phyloP scores from a whole-genome alignment of 2,329 filamentous ascomycete genomes.

The Fusarium tjaetaba region DNA sequence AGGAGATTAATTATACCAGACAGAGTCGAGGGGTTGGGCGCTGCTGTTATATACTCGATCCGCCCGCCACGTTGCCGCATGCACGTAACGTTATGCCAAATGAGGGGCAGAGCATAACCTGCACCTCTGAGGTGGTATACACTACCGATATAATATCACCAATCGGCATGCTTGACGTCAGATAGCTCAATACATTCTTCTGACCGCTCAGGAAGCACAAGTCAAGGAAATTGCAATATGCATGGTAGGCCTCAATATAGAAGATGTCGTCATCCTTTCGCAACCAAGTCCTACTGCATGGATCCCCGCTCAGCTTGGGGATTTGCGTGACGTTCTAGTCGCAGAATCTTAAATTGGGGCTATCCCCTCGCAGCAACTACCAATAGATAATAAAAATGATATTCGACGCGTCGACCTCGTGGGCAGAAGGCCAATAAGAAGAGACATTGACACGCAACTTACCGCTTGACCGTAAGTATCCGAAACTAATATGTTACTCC shows the following conservation, averaged over 20 bases:
- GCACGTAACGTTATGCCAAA: not conserved
- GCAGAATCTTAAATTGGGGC: not conserved
- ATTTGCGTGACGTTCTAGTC: not conserved
- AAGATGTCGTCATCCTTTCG: not conserved
- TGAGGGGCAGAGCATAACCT: not conserved
- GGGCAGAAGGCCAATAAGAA: no score
- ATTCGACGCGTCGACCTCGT: no score
- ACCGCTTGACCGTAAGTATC: no score
- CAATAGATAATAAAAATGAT: no score
- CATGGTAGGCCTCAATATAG: not conserved
- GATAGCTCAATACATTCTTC: not conserved
- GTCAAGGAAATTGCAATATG: not conserved
- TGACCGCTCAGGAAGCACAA: not conserved
- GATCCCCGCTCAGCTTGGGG: not conserved
- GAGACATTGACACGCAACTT: no score
- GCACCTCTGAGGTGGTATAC: not conserved
- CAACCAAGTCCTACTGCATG: not conserved
- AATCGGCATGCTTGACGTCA: not conserved
- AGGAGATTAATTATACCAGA: not conserved
- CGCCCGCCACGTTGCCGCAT: no score
- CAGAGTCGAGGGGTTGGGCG: not conserved
- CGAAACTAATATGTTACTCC: no score
- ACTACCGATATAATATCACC: not conserved
- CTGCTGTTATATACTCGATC: not conserved
- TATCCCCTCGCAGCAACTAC: no score